A percentile compares a stretch with the other conserved stretches of the same genome.
Conservation (phyloP, 1,284 basidiomycete genomes). For the Ceraceosorus bombacis region DNA sequence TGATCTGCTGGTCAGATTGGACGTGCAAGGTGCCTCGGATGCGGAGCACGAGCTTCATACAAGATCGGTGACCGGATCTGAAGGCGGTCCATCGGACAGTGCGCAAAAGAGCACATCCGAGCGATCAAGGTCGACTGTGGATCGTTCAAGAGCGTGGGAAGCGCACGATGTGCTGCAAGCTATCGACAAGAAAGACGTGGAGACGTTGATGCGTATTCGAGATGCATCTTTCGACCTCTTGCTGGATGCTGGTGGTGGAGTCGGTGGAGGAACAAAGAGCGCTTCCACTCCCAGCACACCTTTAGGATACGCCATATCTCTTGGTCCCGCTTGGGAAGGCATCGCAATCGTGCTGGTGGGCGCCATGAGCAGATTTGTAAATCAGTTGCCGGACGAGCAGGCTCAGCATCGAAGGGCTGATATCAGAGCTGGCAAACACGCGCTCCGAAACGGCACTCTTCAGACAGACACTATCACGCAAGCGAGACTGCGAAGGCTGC, state of each 20-base stretch:
- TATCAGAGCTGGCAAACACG: constrained; percentile 11
- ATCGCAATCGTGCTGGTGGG: constrained; percentile 37
- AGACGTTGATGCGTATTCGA: constrained; percentile 41
- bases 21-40: no score
- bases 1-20: no score
- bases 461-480: constrained; percentile 30
- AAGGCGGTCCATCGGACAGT: no score
- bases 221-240: constrained; percentile 41
- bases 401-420: constrained; percentile 13
- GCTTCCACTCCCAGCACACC: constrained; percentile 8
- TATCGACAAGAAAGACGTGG: constrained; percentile 41
- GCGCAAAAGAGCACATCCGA: no score
- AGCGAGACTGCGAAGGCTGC: constrained; percentile 33
- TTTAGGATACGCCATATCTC: constrained; percentile 27
- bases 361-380: constrained; percentile 42
- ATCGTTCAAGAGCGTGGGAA: constrained; percentile 18
- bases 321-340: constrained; percentile 36
- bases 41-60: no score
- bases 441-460: constrained; percentile 13
- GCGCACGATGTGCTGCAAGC: constrained; percentile 43
- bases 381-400: constrained; percentile 40
- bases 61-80: no score
- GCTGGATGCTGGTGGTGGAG: constrained; percentile 21
- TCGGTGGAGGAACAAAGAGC: not conserved
- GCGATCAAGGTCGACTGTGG: no score